Evolutionary conservation across 345 rosid genomes (phyloP).

Genomic region (Gossypium turneri): DNA sequence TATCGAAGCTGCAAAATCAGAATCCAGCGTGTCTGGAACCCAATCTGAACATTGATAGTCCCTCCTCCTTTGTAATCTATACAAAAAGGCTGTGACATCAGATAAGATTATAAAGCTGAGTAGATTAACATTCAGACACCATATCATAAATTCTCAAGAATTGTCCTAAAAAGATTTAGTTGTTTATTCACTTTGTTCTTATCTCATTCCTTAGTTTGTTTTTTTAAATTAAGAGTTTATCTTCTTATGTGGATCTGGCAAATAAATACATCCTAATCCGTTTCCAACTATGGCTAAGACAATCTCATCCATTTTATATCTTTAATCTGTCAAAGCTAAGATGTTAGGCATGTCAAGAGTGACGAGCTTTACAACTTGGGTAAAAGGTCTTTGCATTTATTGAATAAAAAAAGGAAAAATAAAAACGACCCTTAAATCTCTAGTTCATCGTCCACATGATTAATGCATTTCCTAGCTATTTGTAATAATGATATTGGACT

Average conservation of each 20-base stretch:
- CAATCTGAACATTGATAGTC: too few species aligned
- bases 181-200: background rate
- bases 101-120: background rate
- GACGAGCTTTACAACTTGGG: background rate
- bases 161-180: background rate
- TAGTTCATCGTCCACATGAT: background rate
- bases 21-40: too few species aligned
- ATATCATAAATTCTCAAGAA: background rate
- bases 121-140: background rate
- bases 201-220: background rate
- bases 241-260: background rate
- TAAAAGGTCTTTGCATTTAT: background rate
- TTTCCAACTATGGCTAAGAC: background rate
- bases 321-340: background rate
- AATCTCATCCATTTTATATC: background rate
- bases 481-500: background rate
- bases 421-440: background rate
- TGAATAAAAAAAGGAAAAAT: background rate
- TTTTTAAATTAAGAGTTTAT: background rate
- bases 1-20: background rate
- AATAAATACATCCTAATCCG: background rate
- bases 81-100: background rate
- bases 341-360: slow-evolving; percentile 2
- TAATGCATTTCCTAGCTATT: background rate
- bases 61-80: too few species aligned